These are phyloP conservation scores for Aspergillus sp. DNA, from an alignment of 2,329 filamentous ascomycete species.

Conservation along the genomic window DNA sequence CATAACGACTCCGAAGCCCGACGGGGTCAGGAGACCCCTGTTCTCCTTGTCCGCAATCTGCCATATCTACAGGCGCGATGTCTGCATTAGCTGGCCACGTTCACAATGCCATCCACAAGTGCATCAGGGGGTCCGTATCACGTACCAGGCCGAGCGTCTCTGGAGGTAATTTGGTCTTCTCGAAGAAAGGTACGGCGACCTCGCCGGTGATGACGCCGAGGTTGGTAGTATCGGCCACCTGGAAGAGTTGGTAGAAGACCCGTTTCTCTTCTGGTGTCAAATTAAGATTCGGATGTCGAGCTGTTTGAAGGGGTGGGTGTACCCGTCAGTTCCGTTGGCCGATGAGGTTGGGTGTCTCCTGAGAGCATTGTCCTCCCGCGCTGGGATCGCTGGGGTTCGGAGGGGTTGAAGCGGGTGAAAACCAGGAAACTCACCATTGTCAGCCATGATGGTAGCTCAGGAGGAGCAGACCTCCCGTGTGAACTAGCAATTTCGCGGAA, in stretches of 20 bases:
- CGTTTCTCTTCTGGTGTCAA: constrained; percentile 90
- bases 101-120: background rate
- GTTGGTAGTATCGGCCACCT: constrained; percentile 85
- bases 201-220: constrained; percentile 95
- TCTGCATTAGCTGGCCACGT: too few relatives aligned
- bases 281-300: constrained; percentile 68
- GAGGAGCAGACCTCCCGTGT: constrained; percentile 28
- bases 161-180: constrained; percentile 87
- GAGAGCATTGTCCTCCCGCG: constrained; percentile 13
- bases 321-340: constrained; percentile 25
- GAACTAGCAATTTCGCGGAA: constrained; percentile 14
- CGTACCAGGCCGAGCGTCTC: constrained; percentile 82
- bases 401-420: background rate
- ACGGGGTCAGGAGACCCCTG: constrained; percentile 84
- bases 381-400: background rate
- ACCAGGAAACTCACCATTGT: constrained; percentile 27
- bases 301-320: constrained; percentile 16
- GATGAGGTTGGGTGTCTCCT: constrained; percentile 21
- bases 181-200: constrained; percentile 94
- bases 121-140: constrained; percentile 17
- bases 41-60: constrained; percentile 98
- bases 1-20: constrained; percentile 89
- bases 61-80: constrained; percentile 71
- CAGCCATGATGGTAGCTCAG: constrained; percentile 32
- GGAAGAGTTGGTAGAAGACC: constrained; percentile 88